Evolutionary conservation across 345 rosid species (phyloP), one percentile per base, ranked within the genome.

Genomic region (Citrus cavaleriei): DNA sequence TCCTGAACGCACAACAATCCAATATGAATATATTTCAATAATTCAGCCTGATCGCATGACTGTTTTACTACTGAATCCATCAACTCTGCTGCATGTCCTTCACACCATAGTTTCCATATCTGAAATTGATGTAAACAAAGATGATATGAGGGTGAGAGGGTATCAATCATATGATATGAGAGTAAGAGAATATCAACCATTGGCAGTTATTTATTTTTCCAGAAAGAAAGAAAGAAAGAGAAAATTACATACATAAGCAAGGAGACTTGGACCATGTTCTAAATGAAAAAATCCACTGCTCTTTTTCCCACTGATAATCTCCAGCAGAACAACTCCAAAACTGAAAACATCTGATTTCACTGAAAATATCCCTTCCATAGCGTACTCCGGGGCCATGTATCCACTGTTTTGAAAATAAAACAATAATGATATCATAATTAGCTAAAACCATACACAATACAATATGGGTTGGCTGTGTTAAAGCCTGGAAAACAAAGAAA

Each of bases 1-100:
- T 81, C 77, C 35, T 81, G 83, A 38, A 81, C 63, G 10, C 83
- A 72, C 63, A 81, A 35, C 28, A 77, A 22, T 18, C 65, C 71
- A 9, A 77, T 58, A 12, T 81, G 80, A 34, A 72, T 42, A 58
- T 35, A 72, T 37, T 27, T 77, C 13, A 77, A 46, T 6, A 73
- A 28, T 66, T 72, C 32, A 32, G 14, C 40, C 14, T 6, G 42
- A 1, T 25, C 25, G 21, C 59, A 28, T 7, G 77, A 70, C 40
- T 71, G 76, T 9, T 16, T 24, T 13, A 76, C 24, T 9, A 8
- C 68, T 2, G 65, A 66, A 21, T 76, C 80, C 7, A 30, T 51
- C 16, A 76, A 32, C 40, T 76, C 72, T 35, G 4, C 10, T 21
- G 54, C 35, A 6, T 35, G 40, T 40, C n/a, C 68, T 74, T 74